These are phyloP conservation scores for Amanita jacksonii DNA, from an alignment of 768 basidiomycete species.

Conservation along the genomic window DNA sequence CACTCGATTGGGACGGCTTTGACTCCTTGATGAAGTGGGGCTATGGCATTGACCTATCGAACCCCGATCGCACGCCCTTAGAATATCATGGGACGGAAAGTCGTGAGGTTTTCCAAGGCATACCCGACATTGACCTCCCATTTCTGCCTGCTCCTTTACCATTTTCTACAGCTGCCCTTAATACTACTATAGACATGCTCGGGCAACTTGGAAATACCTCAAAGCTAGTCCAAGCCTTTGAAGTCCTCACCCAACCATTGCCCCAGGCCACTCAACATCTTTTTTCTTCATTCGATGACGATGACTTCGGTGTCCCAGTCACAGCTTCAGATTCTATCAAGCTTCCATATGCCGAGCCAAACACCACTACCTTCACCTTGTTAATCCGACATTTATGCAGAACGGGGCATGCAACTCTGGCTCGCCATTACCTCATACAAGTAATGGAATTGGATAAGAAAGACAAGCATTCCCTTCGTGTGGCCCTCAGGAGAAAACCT, in stretches of 20 bases:
- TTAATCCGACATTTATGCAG: slow-evolving; percentile 50
- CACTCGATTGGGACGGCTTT: slow-evolving; percentile 45
- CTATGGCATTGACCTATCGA: slow-evolving; percentile 70
- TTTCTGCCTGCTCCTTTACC: slow-evolving; percentile 25
- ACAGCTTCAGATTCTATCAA: slow-evolving; percentile 24
- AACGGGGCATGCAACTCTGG: slow-evolving; percentile 38
- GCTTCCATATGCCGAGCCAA: slow-evolving; percentile 40
- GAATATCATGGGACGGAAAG: slow-evolving; percentile 24
- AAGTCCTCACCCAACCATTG: slow-evolving; percentile 67
- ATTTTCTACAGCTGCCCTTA: slow-evolving; percentile 58
- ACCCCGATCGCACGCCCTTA: slow-evolving; percentile 59
- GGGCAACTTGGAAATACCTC: slow-evolving; percentile 52
- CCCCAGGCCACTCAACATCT: slow-evolving; percentile 39
- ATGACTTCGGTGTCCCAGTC: slow-evolving; percentile 45
- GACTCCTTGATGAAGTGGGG: slow-evolving; percentile 51
- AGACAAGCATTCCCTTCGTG: slow-evolving; percentile 18
- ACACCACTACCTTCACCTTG: slow-evolving; percentile 56
- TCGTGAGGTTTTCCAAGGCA: background rate
- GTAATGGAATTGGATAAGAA: slow-evolving; percentile 40
- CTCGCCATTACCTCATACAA: slow-evolving; percentile 57
- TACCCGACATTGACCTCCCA: slow-evolving; percentile 3
- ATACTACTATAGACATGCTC: slow-evolving; percentile 63
- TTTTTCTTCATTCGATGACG: slow-evolving; percentile 54
- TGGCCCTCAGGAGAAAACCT: slow-evolving; percentile 9
- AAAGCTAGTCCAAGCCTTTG: slow-evolving; percentile 66